A percentile compares a stretch with the other conserved stretches of the same genome.
These are phyloP conservation scores for Seiridium cupressi DNA, from an alignment of 2,329 filamentous ascomycete species.

Conservation along the genomic window DNA sequence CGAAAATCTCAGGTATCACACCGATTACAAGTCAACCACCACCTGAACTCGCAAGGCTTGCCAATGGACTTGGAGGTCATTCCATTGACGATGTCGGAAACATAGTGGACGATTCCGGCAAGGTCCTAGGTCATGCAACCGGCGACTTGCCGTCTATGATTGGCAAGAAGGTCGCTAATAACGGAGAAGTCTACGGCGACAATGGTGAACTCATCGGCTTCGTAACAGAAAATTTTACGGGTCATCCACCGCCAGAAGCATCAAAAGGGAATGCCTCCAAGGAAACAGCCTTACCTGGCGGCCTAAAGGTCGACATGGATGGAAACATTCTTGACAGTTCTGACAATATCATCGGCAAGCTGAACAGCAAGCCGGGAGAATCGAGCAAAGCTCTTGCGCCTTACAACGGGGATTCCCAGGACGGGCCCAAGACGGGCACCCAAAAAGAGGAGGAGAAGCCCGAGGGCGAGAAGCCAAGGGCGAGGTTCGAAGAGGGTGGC, in stretches of 20 bases:
- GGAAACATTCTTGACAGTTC: constrained; percentile 45
- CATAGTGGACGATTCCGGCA: constrained; percentile 47
- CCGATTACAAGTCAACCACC: constrained; percentile 32
- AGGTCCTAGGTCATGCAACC: constrained; percentile 49
- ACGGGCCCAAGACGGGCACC: constrained; percentile 17
- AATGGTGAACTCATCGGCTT: constrained; percentile 42
- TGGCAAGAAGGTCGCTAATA: constrained; percentile 42
- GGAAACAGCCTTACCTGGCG: constrained; percentile 21
- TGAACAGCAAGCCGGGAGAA: constrained; percentile 38
- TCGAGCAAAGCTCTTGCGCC: constrained; percentile 13
- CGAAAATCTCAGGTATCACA: constrained; percentile 39
- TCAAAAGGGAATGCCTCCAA: not conserved
- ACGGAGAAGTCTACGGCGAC: constrained; percentile 46
- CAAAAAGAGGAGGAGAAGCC: constrained; percentile 16
- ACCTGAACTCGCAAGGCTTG: constrained; percentile 30
- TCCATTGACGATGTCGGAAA: constrained; percentile 54
- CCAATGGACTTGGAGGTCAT: constrained; percentile 43
- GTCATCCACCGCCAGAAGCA: constrained; percentile 15
- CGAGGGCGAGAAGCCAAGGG: constrained; percentile 17
- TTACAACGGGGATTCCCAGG: constrained; percentile 11
- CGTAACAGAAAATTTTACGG: constrained; percentile 39
- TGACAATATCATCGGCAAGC: constrained; percentile 44
- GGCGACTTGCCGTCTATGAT: constrained; percentile 56
- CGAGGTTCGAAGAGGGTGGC: constrained; percentile 27
- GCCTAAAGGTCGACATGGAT: constrained; percentile 39